A percentile compares a stretch with the other conserved stretches of the same genome.
phyloP scores from a whole-genome alignment of 495 filamentous ascomycete species.

The Margaritispora aquatica region DNA sequence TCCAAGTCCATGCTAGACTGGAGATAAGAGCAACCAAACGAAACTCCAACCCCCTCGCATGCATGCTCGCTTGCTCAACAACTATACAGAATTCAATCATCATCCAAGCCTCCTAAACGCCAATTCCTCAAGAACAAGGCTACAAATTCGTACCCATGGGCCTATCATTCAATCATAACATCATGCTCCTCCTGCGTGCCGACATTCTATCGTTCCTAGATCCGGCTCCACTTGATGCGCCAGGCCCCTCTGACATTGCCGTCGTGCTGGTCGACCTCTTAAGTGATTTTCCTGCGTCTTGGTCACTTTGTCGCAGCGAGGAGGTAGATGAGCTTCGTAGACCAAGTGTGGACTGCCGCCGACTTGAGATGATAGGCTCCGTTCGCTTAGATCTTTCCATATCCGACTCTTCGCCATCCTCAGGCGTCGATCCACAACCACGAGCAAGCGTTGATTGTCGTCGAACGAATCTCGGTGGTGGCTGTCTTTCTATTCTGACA shows the following conservation, averaged over 20 bases:
- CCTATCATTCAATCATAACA: conserved; percentile 39
- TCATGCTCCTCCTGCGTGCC: conserved; percentile 47
- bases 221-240: background rate
- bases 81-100: conserved; percentile 9
- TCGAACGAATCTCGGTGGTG: conserved; percentile 12
- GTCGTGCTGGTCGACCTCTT: conserved; percentile 14
- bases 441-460: conserved; percentile 9
- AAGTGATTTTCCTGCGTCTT: conserved; percentile 7
- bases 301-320: background rate
- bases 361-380: background rate
- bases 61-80: background rate
- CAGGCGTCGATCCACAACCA: background rate
- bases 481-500: conserved; percentile 10
- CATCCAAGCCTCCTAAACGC: background rate
- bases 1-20: conserved; percentile 2
- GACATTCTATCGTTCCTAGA: conserved; percentile 22
- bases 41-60: background rate
- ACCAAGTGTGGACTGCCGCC: conserved; percentile 20
- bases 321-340: conserved; percentile 8
- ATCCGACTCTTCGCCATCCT: conserved; percentile 19
- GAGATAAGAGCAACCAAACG: background rate
- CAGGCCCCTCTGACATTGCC: conserved; percentile 5
- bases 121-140: conserved; percentile 1
- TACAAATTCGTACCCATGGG: background rate
- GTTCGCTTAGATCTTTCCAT: conserved; percentile 15